Base-by-base conservation (phyloP, 805 yeast genomes). In the Kazachstania psychrophila region DNA sequence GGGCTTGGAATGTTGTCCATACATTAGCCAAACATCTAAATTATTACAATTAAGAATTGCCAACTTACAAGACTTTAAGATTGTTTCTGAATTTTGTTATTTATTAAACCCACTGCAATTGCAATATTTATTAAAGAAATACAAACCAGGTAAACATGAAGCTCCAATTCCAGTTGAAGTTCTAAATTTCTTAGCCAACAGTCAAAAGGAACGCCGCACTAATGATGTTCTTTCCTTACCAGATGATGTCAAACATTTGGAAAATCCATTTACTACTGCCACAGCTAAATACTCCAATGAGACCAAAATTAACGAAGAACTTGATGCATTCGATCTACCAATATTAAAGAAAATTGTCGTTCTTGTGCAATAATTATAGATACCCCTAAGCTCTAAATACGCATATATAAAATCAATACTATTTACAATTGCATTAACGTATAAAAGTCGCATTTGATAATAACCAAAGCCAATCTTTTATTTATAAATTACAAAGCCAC, bases 21-120 rank as follows among this genome's bases (percentile, higher is more conserved):
- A 39, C 18, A 18, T 41, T 12, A 37, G 33, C 20, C 49, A 45
- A 34, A 22, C 30, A 3, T 26, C 42, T 2, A 43, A 42, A 25
- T 23, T 45, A 5, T 29, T 45, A 28, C 49, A 45, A 34, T 15
- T 43, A 20, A 43, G 47, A 31, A 39, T 45, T n/a, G 16, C 32
- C 9, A 43, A 23, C 12, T 6, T 43, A 3, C 22, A 33, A 5
- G 47, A 45, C 24, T 36, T 45, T 16, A 24, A 35, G 17, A 24
- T 45, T 10, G 42, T 39, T 6, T 17, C 31, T 12, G 47, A 43
- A 12, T 38, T 41, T 19, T 45, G 47, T 25, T 43, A 30, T 26
- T 24, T 28, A 4, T 36, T 45, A 25, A 43, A 31, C 15, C 26
- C 40, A 4, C 18, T 32, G 1, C 49, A 45, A 31, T 20, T 43